Evolutionary conservation across 2,329 filamentous ascomycete genomes (phyloP).

Genomic region (Pyricularia sp.): DNA sequence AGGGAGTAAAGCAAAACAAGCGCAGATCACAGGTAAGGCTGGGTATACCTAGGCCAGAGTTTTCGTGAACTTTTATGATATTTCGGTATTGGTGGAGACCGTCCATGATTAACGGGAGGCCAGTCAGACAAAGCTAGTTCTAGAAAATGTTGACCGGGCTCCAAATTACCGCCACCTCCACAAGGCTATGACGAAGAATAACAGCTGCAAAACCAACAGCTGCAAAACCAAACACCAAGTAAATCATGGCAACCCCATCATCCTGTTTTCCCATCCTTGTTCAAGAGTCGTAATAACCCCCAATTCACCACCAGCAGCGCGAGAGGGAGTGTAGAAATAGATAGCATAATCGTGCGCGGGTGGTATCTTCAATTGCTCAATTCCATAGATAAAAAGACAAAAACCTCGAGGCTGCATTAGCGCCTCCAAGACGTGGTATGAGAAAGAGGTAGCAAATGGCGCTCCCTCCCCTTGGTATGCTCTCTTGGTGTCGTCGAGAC

Average conservation of each 20-base stretch:
- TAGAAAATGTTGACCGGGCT: not conserved
- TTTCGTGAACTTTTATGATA: not conserved
- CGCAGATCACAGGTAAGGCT: not conserved
- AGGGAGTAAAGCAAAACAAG: not conserved
- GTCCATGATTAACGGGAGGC: not conserved
- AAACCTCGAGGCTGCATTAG: not conserved
- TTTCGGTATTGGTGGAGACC: not conserved
- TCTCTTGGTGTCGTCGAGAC: not conserved
- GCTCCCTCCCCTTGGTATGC: not conserved
- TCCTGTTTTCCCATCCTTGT: not conserved
- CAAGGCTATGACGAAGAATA: not conserved
- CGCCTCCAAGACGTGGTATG: not conserved
- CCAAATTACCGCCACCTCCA: not conserved
- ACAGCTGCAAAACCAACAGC: not conserved
- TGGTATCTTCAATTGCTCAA: constrained; percentile 1
- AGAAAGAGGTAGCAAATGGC: not conserved
- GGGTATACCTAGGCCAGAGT: not conserved
- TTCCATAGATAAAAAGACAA: not conserved
- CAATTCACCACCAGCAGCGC: not conserved
- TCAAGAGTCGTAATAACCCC: not conserved
- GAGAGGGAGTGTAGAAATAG: not conserved
- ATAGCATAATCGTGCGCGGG: not conserved
- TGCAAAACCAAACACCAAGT: not conserved
- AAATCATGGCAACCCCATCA: not conserved
- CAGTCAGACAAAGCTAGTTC: not conserved